Conservation (phyloP, 106 monocot genomes). For the Ottelia alismoides region DNA sequence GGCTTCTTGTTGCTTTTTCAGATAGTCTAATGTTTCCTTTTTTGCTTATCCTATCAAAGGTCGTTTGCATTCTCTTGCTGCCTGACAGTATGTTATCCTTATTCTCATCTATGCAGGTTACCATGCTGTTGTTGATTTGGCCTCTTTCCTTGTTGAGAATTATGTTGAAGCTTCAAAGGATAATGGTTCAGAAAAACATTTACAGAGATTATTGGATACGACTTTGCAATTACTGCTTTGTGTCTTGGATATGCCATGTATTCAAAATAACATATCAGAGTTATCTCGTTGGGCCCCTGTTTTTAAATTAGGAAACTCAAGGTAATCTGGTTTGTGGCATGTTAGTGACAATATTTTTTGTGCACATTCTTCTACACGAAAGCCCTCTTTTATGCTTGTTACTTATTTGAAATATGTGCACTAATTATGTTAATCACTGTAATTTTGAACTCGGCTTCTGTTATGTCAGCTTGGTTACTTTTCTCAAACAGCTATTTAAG, state of each 20-base stretch:
- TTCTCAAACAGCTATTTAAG: slow-evolving; percentile 43
- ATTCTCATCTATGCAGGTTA: slow-evolving; percentile 27
- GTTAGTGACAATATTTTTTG: slow-evolving; percentile 1
- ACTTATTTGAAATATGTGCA: too few species aligned
- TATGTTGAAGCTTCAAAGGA: slow-evolving; percentile 25
- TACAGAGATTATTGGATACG: slow-evolving; percentile 23
- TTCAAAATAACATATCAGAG: slow-evolving; percentile 23
- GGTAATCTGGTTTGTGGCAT: slow-evolving; percentile 22
- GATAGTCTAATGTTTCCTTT: background rate
- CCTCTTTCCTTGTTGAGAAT: slow-evolving; percentile 36
- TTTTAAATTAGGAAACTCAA: slow-evolving; percentile 43
- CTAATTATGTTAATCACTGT: too few species aligned
- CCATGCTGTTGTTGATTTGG: slow-evolving; percentile 29
- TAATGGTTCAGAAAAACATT: slow-evolving; percentile 14
- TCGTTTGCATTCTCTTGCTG: slow-evolving; percentile 1
- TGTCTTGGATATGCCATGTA: slow-evolving; percentile 44
- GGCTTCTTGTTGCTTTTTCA: background rate
- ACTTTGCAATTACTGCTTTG: slow-evolving; percentile 49
- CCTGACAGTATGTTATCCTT: background rate
- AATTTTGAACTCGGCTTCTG: too few species aligned
- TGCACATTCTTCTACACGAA: too few species aligned
- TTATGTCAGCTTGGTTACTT: slow-evolving; percentile 37
- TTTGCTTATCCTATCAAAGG: background rate
- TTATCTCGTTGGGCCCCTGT: slow-evolving; percentile 34
- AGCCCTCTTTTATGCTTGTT: too few species aligned